These are phyloP conservation scores for Helicocarpus griseus DNA, from an alignment of 2,329 filamentous ascomycete genomes.

Conservation along the genomic window DNA sequence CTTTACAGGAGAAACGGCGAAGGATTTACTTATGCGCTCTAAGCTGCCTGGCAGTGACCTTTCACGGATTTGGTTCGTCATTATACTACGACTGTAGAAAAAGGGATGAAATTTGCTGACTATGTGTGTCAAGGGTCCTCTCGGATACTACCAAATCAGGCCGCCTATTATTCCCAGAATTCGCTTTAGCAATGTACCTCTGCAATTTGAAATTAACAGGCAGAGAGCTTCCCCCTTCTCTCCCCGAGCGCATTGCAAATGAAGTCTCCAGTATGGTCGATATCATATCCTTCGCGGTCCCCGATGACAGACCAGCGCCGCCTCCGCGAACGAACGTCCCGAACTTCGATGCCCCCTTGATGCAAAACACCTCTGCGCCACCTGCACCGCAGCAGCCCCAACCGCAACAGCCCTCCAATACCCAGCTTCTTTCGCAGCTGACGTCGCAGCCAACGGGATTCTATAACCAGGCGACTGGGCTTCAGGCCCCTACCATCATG, in stretches of 20 bases:
- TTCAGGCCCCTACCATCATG: constrained; percentile 43
- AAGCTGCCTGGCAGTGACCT: constrained; percentile 78
- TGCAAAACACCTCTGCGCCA: constrained; percentile 39
- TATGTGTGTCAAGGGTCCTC: constrained; percentile 57
- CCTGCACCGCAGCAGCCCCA: constrained; percentile 56
- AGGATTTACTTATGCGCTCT: constrained; percentile 78
- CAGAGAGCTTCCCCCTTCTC: constrained; percentile 61
- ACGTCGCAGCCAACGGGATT: constrained; percentile 45
- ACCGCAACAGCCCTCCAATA: constrained; percentile 61
- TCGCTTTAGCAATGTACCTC: constrained; percentile 95
- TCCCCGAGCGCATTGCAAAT: constrained; percentile 85
- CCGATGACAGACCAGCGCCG: constrained; percentile 54
- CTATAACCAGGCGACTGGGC: constrained; percentile 57
- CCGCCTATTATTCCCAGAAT: constrained; percentile 93
- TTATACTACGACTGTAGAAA: constrained; percentile 13
- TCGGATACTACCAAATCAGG: constrained; percentile 94
- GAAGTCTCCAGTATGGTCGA: constrained; percentile 99
- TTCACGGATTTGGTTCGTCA: constrained; percentile 73
- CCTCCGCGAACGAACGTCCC: constrained; percentile 57
- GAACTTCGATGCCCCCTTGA: constrained; percentile 53
- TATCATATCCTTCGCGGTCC: constrained; percentile 91
- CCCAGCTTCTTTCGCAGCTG: constrained; percentile 48
- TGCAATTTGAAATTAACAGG: constrained; percentile 89
- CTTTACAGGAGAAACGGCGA: constrained; percentile 62
- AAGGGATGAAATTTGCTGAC: constrained; percentile 14